phyloP scores from a whole-genome alignment of 768 basidiomycete genomes.

The Amanita jacksonii region DNA sequence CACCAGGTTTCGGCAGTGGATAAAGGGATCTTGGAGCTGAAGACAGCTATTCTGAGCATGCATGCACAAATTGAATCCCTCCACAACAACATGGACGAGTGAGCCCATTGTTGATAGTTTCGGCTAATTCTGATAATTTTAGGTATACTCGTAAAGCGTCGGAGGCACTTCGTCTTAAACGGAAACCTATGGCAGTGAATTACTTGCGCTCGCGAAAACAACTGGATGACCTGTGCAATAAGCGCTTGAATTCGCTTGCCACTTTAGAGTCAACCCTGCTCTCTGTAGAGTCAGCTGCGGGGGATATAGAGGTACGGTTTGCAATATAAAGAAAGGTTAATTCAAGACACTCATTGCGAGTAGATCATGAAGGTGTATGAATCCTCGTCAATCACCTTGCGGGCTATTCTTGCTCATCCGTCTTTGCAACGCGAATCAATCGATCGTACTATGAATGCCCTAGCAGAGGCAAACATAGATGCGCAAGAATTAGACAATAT shows the following conservation, averaged over 20 bases:
- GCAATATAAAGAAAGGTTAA: background rate
- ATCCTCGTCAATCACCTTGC: slow-evolving; percentile 71
- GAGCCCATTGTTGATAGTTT: slow-evolving; percentile 13
- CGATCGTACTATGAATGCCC: slow-evolving; percentile 79
- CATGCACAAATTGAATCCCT: slow-evolving; percentile 60
- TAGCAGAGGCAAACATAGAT: slow-evolving; percentile 76
- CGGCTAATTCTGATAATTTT: background rate
- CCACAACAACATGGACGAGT: slow-evolving; percentile 69
- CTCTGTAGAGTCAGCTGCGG: slow-evolving; percentile 81
- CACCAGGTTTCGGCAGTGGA: slow-evolving; percentile 68
- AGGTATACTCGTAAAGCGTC: slow-evolving; percentile 66
- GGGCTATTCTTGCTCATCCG: slow-evolving; percentile 69
- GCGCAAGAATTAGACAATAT: slow-evolving; percentile 78
- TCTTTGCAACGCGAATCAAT: slow-evolving; percentile 69
- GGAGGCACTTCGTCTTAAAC: slow-evolving; percentile 54
- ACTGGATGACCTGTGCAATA: slow-evolving; percentile 65
- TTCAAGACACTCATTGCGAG: background rate
- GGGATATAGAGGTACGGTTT: slow-evolving; percentile 66
- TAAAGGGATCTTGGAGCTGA: slow-evolving; percentile 71
- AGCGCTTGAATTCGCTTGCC: slow-evolving; percentile 64
- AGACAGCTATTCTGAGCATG: slow-evolving; percentile 57
- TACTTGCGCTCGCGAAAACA: slow-evolving; percentile 77
- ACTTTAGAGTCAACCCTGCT: slow-evolving; percentile 71
- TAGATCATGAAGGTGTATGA: slow-evolving; percentile 86
- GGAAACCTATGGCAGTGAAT: slow-evolving; percentile 63